Percentiles rank a stretch among this genome's conserved stretches.
These are phyloP conservation scores for Glebionis coronaria DNA, from an alignment of 129 eudicot species.

Conservation along the genomic window DNA sequence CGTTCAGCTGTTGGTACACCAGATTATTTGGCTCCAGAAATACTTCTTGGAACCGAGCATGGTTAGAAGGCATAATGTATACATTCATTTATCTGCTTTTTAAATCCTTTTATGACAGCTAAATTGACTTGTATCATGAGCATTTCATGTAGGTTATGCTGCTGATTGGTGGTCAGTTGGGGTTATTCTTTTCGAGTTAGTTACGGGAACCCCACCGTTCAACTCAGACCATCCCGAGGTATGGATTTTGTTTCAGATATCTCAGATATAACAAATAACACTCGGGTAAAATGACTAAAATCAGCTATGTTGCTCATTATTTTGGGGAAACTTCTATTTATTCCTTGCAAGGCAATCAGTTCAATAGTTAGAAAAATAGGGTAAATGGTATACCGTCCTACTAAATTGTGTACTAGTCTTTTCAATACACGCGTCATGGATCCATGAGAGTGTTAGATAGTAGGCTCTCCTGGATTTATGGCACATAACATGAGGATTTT, in stretches of 20 bases:
- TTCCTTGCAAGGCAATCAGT: background rate
- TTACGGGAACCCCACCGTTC: constrained; percentile 82
- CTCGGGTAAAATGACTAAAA: background rate
- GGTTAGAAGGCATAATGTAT: constrained; percentile 43
- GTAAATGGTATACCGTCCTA: too few species aligned
- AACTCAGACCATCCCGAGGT: constrained; percentile 85
- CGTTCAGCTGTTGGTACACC: constrained; percentile 92
- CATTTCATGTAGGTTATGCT: constrained; percentile 57
- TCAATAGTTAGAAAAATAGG: background rate
- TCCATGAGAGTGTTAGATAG: too few species aligned
- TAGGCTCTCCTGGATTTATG: too few species aligned
- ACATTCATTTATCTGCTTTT: constrained; percentile 17
- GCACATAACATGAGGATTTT: too few species aligned
- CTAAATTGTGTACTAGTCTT: too few species aligned
- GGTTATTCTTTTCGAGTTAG: constrained; percentile 61
- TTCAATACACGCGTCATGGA: too few species aligned
- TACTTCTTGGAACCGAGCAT: constrained; percentile 86
- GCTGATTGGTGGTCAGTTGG: constrained; percentile 97
- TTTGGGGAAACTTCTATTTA: background rate
- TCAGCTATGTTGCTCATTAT: background rate
- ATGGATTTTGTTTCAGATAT: constrained; percentile 21
- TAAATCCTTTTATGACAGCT: background rate
- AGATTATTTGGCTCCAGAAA: constrained; percentile 91
- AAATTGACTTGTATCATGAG: constrained; percentile 27
- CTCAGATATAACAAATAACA: background rate